Conservation (phyloP, 805 yeast genomes). For the Sugiyamaella valdiviana region DNA sequence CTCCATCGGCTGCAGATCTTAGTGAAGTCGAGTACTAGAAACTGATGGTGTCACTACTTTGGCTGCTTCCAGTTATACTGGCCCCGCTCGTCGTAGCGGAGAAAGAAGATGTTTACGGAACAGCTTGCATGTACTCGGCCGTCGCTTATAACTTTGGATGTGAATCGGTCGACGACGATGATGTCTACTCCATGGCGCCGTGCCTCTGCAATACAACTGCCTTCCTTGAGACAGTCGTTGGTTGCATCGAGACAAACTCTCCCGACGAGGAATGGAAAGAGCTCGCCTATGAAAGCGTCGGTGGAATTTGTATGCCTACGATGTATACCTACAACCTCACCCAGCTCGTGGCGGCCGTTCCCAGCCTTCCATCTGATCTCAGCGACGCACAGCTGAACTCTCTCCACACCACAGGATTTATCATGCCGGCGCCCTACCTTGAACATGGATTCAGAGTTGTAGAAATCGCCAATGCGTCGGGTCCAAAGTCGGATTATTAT, state of each 20-base stretch:
- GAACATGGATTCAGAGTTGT: neutral
- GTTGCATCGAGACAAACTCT: slow-evolving; percentile 8
- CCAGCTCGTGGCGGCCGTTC: neutral
- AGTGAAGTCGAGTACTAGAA: too few relatives aligned
- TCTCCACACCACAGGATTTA: slow-evolving; percentile 2
- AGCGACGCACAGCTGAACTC: neutral
- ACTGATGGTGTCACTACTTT: neutral
- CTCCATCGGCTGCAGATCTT: too few relatives aligned
- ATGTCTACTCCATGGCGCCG: neutral
- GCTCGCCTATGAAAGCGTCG: neutral
- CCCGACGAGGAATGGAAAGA: neutral
- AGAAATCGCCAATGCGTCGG: neutral
- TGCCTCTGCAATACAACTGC: slow-evolving; percentile 7
- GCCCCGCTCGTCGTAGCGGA: neutral
- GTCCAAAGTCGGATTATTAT: neutral
- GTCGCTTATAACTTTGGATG: neutral
- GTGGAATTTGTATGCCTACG: slow-evolving; percentile 35
- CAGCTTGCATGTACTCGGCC: neutral
- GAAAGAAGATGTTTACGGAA: neutral
- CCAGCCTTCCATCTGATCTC: neutral
- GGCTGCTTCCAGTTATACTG: neutral
- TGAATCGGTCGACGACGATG: neutral
- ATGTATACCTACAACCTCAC: neutral
- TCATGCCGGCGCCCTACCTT: slow-evolving; percentile 2
- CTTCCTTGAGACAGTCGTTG: slow-evolving; percentile 6